phyloP scores from a whole-genome alignment of 2,329 filamentous ascomycete genomes.

The Hirsutella thompsonii region DNA sequence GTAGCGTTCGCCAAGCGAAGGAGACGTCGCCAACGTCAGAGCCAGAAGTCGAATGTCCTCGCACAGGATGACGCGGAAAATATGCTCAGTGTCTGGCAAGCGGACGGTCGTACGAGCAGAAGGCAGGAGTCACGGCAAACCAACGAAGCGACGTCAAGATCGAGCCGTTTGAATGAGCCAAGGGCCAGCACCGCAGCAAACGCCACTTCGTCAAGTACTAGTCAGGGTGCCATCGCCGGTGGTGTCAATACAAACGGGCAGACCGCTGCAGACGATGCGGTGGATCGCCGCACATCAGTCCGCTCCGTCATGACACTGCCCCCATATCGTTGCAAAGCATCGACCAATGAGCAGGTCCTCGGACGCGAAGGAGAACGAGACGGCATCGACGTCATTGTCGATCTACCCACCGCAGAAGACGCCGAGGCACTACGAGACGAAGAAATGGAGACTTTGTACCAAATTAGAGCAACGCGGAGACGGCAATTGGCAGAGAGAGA shows the following conservation, averaged over 20 bases:
- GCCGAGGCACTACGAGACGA: conserved; percentile 69
- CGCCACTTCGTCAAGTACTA: neutral
- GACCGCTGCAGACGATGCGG: conserved; percentile 21
- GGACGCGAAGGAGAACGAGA: conserved; percentile 82
- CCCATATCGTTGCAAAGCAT: conserved; percentile 61
- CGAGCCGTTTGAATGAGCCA: neutral
- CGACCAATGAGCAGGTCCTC: conserved; percentile 68
- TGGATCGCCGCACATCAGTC: conserved; percentile 76
- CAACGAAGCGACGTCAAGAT: conserved; percentile 2
- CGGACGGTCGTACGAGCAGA: conserved; percentile 2
- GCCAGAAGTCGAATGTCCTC: neutral
- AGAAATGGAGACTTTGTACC: conserved; percentile 87
- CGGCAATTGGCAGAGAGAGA: conserved; percentile 67
- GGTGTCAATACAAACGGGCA: neutral
- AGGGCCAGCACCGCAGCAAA: neutral
- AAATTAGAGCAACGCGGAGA: conserved; percentile 69
- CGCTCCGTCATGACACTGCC: conserved; percentile 92
- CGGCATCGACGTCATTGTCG: conserved; percentile 82
- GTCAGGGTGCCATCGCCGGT: neutral
- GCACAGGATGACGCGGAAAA: neutral
- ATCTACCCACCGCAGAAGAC: conserved; percentile 69
- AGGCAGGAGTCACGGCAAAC: conserved; percentile 11
- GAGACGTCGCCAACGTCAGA: neutral
- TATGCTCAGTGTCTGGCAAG: neutral
- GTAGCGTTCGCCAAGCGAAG: conserved; percentile 4